Percentiles rank a stretch among this genome's conserved stretches.
Evolutionary conservation across 139 green algal genomes (phyloP).

Genomic region (Yamagishiella unicocca): DNA sequence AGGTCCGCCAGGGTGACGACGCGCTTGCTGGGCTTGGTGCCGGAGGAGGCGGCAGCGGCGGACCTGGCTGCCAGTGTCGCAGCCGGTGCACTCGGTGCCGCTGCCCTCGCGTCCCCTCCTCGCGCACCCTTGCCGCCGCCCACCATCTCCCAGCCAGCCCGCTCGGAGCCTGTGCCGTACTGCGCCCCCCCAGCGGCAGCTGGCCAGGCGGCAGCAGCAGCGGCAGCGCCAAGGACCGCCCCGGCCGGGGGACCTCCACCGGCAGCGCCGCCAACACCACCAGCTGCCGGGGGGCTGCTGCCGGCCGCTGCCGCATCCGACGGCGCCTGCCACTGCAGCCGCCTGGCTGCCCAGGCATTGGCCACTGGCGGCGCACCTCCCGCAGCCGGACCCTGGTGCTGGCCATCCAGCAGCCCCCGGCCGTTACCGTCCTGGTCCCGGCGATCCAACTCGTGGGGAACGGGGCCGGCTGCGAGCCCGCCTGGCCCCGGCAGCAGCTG

Average conservation of each 20-base stretch:
- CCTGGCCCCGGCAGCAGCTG: not conserved
- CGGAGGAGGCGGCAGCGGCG: not conserved
- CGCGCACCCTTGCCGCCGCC: not conserved
- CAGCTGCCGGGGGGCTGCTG: not conserved
- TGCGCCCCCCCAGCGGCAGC: not conserved
- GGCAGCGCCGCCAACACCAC: not conserved
- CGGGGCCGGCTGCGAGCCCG: too few species aligned
- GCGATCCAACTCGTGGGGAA: too few species aligned
- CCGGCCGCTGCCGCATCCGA: not conserved
- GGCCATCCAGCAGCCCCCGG: not conserved
- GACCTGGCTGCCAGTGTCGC: not conserved
- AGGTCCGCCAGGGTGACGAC: constrained; percentile 41
- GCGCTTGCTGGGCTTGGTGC: constrained; percentile 22
- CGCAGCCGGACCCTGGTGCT: not conserved
- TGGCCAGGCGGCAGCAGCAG: not conserved
- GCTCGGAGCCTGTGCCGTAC: not conserved
- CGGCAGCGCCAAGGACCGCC: not conserved
- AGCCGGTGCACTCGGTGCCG: not conserved
- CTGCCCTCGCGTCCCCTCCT: not conserved
- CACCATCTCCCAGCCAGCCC: not conserved
- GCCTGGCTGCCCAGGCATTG: not conserved
- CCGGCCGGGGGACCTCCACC: not conserved
- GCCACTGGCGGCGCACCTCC: not conserved
- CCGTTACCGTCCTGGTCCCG: too few species aligned
- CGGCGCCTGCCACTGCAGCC: not conserved